A percentile compares a stretch with the other conserved stretches of the same genome.
phyloP scores from a whole-genome alignment of 331 rosid genomes.

The Saraca asoca region DNA sequence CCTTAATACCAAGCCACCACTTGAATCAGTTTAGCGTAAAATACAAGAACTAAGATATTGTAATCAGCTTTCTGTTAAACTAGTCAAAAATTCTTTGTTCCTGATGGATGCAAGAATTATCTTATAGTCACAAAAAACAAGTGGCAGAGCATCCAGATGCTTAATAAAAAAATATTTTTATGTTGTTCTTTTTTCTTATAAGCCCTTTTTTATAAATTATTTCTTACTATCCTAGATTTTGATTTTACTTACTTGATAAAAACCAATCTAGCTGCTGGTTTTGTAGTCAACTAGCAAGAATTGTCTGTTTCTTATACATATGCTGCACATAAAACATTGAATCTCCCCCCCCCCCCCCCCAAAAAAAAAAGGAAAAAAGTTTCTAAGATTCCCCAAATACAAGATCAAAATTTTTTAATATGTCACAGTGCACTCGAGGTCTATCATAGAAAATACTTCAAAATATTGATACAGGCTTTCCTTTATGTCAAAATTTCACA shows the following conservation, averaged over 20 bases:
- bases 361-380: too few species aligned
- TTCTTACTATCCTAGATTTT: neutral
- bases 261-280: neutral
- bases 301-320: too few species aligned
- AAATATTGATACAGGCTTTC: too few species aligned
- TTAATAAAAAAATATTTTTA: neutral
- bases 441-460: too few species aligned
- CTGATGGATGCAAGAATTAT: neutral
- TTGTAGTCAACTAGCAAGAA: neutral
- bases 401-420: too few species aligned
- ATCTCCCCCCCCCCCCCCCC: too few species aligned
- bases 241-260: neutral
- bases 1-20: neutral
- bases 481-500: too few species aligned
- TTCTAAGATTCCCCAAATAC: too few species aligned
- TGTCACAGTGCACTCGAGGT: too few species aligned
- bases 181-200: neutral
- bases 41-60: neutral
- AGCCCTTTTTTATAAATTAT: neutral
- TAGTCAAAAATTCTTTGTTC: neutral
- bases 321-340: neutral
- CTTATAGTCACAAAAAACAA: too few species aligned
- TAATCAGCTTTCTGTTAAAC: conserved; percentile 6
- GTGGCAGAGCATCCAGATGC: too few species aligned
- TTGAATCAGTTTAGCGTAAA: too few species aligned